Conservation (phyloP, 2,329 filamentous ascomycete genomes). For the Fusarium neocosmosporiellum region DNA sequence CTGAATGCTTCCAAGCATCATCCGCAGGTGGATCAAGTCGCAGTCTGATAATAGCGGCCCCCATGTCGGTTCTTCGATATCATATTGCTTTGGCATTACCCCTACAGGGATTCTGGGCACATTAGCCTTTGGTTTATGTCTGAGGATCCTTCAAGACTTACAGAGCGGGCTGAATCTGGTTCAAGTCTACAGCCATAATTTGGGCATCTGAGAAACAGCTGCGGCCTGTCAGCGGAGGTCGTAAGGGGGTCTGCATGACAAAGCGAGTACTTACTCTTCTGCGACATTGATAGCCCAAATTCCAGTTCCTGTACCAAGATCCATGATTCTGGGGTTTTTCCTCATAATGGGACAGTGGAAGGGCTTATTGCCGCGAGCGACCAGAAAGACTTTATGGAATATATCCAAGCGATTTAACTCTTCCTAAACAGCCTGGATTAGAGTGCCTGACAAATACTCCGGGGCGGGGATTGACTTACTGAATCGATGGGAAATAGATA, state of each 20-base stretch:
- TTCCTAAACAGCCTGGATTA: constrained; percentile 55
- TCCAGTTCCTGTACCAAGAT: constrained; percentile 86
- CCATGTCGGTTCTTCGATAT: constrained; percentile 82
- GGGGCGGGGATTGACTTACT: constrained; percentile 55
- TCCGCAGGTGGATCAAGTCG: constrained; percentile 86
- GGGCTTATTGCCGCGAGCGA: constrained; percentile 64
- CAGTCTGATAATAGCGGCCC: constrained; percentile 61
- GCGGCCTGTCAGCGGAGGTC: constrained; percentile 4
- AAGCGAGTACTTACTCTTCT: constrained; percentile 64
- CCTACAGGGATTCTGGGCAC: constrained; percentile 75
- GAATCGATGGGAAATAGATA: constrained; percentile 85
- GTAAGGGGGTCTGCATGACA: background rate
- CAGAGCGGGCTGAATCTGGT: constrained; percentile 54
- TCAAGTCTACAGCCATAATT: constrained; percentile 54
- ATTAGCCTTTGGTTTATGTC: constrained; percentile 24
- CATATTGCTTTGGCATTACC: constrained; percentile 66
- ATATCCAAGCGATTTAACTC: constrained; percentile 85
- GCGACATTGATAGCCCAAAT: constrained; percentile 93
- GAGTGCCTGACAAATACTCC: background rate
- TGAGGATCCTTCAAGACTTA: constrained; percentile 36
- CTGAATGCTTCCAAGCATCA: constrained; percentile 80
- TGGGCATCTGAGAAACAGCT: constrained; percentile 42
- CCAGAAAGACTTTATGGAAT: constrained; percentile 80
- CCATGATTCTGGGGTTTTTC: constrained; percentile 59
- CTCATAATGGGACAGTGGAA: constrained; percentile 36